Percentiles rank a stretch among this genome's conserved stretches.
Evolutionary conservation across 495 filamentous ascomycete genomes (phyloP).

Genomic region (Podospora pseudocomata): DNA sequence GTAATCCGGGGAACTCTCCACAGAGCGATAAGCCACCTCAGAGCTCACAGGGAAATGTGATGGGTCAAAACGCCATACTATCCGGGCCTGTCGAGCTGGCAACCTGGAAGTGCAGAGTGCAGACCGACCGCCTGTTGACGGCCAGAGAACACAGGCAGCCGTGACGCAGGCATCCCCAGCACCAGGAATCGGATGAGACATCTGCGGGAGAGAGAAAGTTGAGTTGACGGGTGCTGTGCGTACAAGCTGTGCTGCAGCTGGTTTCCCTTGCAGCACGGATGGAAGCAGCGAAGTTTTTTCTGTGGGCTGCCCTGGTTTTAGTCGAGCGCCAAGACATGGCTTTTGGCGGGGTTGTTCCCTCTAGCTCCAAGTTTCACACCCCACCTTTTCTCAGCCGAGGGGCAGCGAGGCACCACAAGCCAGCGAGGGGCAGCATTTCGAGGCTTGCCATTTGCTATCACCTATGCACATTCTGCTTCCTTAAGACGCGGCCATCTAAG

Average conservation of each 20-base stretch:
- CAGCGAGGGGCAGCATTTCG: background rate
- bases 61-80: background rate
- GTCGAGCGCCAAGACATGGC: background rate
- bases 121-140: no score
- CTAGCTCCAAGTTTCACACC: constrained; percentile 1
- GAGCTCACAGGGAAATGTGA: background rate
- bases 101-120: background rate
- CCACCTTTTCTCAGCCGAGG: constrained; percentile 7
- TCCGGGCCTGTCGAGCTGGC: background rate
- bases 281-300: constrained; percentile 2
- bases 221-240: background rate
- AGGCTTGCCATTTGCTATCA: background rate
- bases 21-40: constrained; percentile 12
- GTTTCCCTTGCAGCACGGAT: constrained; percentile 1
- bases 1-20: constrained; percentile 21
- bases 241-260: background rate
- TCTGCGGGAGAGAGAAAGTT: background rate
- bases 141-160: no score
- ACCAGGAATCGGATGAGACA: background rate
- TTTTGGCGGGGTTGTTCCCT: constrained; percentile 10
- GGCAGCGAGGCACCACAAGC: background rate
- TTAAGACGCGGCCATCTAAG: background rate
- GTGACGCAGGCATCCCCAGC: background rate
- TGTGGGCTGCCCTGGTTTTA: constrained; percentile 5
- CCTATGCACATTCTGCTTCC: background rate